These are phyloP conservation scores for Sclerotinia nivalis DNA, from an alignment of 2,329 filamentous ascomycete genomes.

Conservation along the genomic window DNA sequence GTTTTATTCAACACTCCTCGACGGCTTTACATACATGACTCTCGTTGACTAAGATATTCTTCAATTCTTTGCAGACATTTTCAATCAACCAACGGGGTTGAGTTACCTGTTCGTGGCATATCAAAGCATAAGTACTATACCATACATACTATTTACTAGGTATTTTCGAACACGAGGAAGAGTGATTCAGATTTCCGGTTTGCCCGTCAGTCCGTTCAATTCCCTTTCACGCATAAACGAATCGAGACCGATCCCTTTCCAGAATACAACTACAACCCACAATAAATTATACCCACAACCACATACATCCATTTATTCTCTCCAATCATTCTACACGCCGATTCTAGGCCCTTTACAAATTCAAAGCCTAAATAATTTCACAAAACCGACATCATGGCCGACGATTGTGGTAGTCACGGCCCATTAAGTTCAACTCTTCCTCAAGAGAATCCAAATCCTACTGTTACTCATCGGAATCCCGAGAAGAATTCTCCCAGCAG, in stretches of 20 bases:
- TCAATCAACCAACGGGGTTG: neutral
- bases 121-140: neutral
- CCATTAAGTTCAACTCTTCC: conserved; percentile 15
- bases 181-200: conserved; percentile 1
- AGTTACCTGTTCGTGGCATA: neutral
- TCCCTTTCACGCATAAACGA: neutral
- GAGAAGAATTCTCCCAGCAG: conserved; percentile 4
- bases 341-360: too few species aligned
- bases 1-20: neutral
- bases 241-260: conserved; percentile 2
- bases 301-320: neutral
- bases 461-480: neutral
- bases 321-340: conserved; percentile 11
- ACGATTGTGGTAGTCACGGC: conserved; percentile 10
- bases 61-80: neutral
- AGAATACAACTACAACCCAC: neutral
- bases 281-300: neutral
- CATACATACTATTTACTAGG: neutral
- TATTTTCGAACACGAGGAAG: neutral
- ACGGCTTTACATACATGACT: neutral
- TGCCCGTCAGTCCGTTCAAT: neutral
- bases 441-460: neutral
- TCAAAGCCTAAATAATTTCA: neutral
- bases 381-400: conserved; percentile 20
- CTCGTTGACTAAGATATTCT: conserved; percentile 2